Conservation (phyloP, 2,329 filamentous ascomycete species). For the Ceratocystis diversiconidia region DNA sequence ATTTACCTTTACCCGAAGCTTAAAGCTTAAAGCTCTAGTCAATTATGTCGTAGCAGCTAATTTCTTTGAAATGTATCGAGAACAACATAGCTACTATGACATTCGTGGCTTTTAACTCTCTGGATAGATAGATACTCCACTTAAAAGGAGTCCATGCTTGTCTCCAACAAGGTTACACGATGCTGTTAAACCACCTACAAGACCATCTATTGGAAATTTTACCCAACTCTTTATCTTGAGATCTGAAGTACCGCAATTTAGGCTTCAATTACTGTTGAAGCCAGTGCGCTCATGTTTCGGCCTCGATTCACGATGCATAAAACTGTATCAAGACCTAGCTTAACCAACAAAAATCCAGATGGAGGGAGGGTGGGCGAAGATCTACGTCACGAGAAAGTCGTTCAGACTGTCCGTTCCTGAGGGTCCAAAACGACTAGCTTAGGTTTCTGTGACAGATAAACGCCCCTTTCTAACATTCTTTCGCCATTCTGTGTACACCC, state of each 20-base stretch:
- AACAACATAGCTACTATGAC: not conserved
- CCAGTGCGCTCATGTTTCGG: slow-evolving; percentile 7
- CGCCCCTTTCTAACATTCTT: not conserved
- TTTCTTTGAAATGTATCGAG: not conserved
- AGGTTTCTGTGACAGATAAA: slow-evolving; percentile 2
- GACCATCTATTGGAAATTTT: not conserved
- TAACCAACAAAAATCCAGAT: not conserved
- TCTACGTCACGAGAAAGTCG: not conserved
- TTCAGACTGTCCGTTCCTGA: slow-evolving; percentile 4
- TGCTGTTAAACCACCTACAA: not conserved
- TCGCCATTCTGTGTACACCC: not conserved
- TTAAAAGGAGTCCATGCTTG: too few relatives aligned
- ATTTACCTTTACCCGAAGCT: not conserved
- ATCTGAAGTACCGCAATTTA: not conserved
- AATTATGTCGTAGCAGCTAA: not conserved
- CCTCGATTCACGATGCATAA: slow-evolving; percentile 4
- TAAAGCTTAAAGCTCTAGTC: not conserved
- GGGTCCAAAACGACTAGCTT: not conserved
- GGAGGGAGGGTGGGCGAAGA: not conserved
- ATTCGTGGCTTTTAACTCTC: too few relatives aligned
- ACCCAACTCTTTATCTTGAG: not conserved
- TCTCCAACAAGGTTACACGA: not conserved
- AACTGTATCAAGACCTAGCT: slow-evolving; percentile 1
- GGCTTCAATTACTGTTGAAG: not conserved
- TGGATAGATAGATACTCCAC: too few relatives aligned